These are phyloP conservation scores for Polychaeton citri DNA, from an alignment of 2,329 filamentous ascomycete genomes.

Conservation along the genomic window DNA sequence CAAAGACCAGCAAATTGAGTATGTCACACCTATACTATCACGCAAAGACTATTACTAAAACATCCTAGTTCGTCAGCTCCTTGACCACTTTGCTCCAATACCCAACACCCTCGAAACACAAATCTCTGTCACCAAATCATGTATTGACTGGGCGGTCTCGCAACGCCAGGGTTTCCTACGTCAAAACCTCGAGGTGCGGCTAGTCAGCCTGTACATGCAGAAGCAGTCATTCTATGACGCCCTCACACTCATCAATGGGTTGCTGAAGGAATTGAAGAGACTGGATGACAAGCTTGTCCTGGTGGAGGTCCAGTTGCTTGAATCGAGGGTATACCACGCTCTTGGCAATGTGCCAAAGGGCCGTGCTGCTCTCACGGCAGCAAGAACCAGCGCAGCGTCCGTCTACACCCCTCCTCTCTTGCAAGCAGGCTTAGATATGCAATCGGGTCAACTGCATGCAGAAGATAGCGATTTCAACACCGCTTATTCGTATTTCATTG, in stretches of 20 bases:
- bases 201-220: conserved; percentile 88
- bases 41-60: neutral
- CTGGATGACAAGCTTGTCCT: conserved; percentile 96
- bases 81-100: conserved; percentile 88
- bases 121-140: conserved; percentile 91
- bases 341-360: conserved; percentile 94
- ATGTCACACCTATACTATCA: too few relatives aligned
- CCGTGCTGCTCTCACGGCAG: conserved; percentile 84
- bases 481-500: conserved; percentile 97
- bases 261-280: conserved; percentile 92
- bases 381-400: conserved; percentile 86
- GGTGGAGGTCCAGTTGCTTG: conserved; percentile 93
- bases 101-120: conserved; percentile 91
- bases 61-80: conserved; percentile 65
- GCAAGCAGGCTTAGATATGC: conserved; percentile 96
- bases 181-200: conserved; percentile 92
- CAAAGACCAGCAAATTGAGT: conserved; percentile 97
- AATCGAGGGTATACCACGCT: conserved; percentile 94
- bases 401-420: conserved; percentile 93
- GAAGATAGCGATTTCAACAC: conserved; percentile 99
- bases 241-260: conserved; percentile 87
- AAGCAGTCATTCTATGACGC: conserved; percentile 97
- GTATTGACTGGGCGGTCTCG: conserved; percentile 96
- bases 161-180: conserved; percentile 92
- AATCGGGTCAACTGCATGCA: conserved; percentile 96